phyloP scores from a whole-genome alignment of 371 early-diverging fungal genomes.

The Syncephalis plumigaleata region DNA sequence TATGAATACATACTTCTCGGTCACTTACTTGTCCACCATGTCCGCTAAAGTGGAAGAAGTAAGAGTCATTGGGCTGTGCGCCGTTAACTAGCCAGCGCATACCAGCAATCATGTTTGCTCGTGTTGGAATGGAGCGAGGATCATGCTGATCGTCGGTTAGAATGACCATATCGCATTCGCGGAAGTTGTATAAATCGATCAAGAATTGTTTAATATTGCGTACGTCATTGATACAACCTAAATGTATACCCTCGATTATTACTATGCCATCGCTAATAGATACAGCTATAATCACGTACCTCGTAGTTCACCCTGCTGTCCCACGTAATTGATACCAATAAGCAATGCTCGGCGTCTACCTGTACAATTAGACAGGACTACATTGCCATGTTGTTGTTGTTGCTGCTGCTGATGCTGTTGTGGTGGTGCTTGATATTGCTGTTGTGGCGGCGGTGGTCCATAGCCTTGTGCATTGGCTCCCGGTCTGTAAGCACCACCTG shows the following conservation, averaged over 20 bases:
- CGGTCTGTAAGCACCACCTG: too few relatives aligned
- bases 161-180: slow-evolving; percentile 51
- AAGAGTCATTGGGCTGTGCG: slow-evolving; percentile 68
- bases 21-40: slow-evolving; percentile 52
- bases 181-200: slow-evolving; percentile 36
- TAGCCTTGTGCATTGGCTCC: neutral
- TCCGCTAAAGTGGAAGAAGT: slow-evolving; percentile 81
- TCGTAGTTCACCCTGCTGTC: slow-evolving; percentile 37
- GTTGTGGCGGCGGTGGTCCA: neutral
- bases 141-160: slow-evolving; percentile 74
- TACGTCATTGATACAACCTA: slow-evolving; percentile 87
- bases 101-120: slow-evolving; percentile 60
- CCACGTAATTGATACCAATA: slow-evolving; percentile 84
- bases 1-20: neutral
- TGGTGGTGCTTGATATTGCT: neutral
- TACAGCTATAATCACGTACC: slow-evolving; percentile 16
- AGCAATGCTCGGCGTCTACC: slow-evolving; percentile 70
- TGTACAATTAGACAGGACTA: slow-evolving; percentile 37
- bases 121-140: slow-evolving; percentile 50
- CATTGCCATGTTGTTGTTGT: neutral
- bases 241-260: neutral
- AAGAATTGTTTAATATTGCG: slow-evolving; percentile 62
- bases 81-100: slow-evolving; percentile 85
- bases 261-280: neutral
- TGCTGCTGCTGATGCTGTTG: neutral